phyloP scores from a whole-genome alignment of 352 stramenopile genomes.

The Globisporangium perplexum region DNA sequence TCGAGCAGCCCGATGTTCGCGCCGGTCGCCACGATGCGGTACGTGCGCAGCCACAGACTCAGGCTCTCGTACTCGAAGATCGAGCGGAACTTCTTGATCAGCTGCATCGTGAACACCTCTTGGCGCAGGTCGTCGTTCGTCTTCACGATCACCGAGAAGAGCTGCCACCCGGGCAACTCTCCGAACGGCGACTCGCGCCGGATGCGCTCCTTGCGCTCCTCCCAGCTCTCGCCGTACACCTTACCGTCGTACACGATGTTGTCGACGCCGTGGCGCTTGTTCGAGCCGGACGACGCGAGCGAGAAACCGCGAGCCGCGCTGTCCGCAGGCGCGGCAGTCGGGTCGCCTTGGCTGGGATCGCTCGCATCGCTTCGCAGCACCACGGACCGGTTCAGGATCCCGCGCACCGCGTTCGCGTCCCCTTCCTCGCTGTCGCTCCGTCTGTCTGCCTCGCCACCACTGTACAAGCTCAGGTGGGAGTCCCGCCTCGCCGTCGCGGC shows the following conservation, averaged over 20 bases:
- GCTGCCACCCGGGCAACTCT: constrained; percentile 81
- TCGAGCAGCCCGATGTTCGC: constrained; percentile 93
- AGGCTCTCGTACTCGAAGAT: constrained; percentile 93
- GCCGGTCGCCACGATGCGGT: constrained; percentile 94
- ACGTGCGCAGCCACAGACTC: constrained; percentile 91
- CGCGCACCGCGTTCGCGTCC: neutral
- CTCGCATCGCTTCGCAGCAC: constrained; percentile 9
- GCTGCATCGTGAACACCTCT: constrained; percentile 96
- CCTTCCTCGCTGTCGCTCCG: neutral
- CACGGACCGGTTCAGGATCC: constrained; percentile 20
- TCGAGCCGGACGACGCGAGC: constrained; percentile 12
- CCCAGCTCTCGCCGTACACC: constrained; percentile 74
- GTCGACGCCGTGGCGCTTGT: constrained; percentile 32
- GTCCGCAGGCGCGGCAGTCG: neutral
- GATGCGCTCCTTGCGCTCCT: constrained; percentile 52
- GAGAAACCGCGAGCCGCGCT: constrained; percentile 11
- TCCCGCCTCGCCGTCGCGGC: neutral
- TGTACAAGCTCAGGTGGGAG: constrained; percentile 21
- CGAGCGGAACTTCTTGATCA: constrained; percentile 93
- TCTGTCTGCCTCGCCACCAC: neutral
- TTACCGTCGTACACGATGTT: constrained; percentile 79
- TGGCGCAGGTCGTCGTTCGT: constrained; percentile 97
- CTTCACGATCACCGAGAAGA: constrained; percentile 96
- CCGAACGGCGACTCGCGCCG: constrained; percentile 66
- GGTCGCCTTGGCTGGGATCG: constrained; percentile 3